A percentile compares a stretch with the other conserved stretches of the same genome.
Evolutionary conservation across 2,329 filamentous ascomycete genomes (phyloP).

Genomic region (Diaporthe sp.): DNA sequence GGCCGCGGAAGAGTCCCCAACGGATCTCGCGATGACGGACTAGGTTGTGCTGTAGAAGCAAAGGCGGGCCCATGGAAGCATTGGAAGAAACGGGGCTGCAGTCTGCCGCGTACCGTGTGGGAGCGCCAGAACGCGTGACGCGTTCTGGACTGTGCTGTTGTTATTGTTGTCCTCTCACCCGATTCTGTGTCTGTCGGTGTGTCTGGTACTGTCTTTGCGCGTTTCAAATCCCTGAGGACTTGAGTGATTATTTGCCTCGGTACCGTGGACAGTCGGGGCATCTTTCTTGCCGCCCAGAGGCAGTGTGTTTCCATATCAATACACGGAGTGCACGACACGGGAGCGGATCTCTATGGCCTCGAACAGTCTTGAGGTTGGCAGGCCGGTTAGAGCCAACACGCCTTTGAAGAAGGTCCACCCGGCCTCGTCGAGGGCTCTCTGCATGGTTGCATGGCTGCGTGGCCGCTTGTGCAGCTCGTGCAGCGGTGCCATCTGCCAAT

Average conservation of each 20-base stretch:
- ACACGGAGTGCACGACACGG: conserved; percentile 26
- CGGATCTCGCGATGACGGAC: conserved; percentile 5
- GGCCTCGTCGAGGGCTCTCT: conserved; percentile 13
- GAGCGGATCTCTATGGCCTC: conserved; percentile 21
- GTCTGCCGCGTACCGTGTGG: conserved; percentile 19
- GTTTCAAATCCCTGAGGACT: conserved; percentile 17
- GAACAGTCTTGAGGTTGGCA: conserved; percentile 5
- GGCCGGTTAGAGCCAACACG: conserved; percentile 11
- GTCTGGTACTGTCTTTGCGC: conserved; percentile 19
- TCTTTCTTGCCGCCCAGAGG: conserved; percentile 7
- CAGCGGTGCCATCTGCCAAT: conserved; percentile 30
- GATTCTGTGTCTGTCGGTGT: conserved; percentile 23
- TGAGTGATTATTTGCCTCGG: conserved; percentile 12
- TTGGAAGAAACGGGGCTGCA: conserved; percentile 15
- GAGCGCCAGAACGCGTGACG: conserved; percentile 30
- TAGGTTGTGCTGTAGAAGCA: conserved; percentile 14
- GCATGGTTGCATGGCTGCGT: conserved; percentile 21
- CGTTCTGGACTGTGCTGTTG: conserved; percentile 29
- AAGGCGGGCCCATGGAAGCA: conserved; percentile 17
- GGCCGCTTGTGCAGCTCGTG: conserved; percentile 23
- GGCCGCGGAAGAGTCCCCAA: not conserved
- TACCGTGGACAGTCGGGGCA: conserved; percentile 8
- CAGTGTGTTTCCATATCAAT: conserved; percentile 15
- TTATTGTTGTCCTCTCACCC: conserved; percentile 18
- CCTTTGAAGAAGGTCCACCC: conserved; percentile 1